phyloP scores from a whole-genome alignment of 2,329 filamentous ascomycete genomes.

The Stachybotrys elegans region DNA sequence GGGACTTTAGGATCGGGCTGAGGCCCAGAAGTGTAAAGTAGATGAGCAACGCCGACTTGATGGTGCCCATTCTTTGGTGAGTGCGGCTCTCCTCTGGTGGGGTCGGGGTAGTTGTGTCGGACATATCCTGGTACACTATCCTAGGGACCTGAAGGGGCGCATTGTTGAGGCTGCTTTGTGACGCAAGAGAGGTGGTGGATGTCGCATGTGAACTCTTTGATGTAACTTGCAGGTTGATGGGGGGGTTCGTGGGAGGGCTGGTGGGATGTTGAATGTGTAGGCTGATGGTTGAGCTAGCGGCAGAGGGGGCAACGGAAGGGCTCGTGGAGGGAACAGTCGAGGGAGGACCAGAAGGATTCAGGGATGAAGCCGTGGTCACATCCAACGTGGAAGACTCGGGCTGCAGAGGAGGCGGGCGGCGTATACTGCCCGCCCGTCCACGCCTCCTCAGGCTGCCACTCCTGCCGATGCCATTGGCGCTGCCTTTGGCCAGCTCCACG shows the following conservation, averaged over 20 bases:
- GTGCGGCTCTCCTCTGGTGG: conserved; percentile 34
- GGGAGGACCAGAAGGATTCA: conserved; percentile 8
- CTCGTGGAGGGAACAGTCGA: conserved; percentile 19
- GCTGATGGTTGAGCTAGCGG: conserved; percentile 43
- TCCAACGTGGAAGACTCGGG: conserved; percentile 19
- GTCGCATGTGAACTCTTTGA: conserved; percentile 42
- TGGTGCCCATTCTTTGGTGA: conserved; percentile 63
- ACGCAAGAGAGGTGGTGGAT: conserved; percentile 50
- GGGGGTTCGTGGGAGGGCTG: conserved; percentile 40
- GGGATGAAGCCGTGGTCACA: conserved; percentile 13
- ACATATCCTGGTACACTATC: not conserved
- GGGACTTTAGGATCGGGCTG: conserved; percentile 90
- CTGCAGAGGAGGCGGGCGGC: conserved; percentile 26
- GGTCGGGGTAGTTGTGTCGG: conserved; percentile 17
- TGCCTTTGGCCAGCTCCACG: conserved; percentile 30
- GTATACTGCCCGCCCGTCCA: conserved; percentile 30
- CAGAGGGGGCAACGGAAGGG: conserved; percentile 21
- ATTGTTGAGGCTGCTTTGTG: conserved; percentile 13
- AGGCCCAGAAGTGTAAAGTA: conserved; percentile 89
- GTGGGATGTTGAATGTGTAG: too few species aligned
- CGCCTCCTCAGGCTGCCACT: conserved; percentile 28
- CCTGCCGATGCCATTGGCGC: conserved; percentile 27
- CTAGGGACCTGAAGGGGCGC: conserved; percentile 1
- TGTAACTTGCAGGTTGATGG: conserved; percentile 33
- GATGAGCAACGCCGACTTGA: conserved; percentile 89